Base-by-base conservation (phyloP, 768 basidiomycete genomes). In the Termitomyces sp. region DNA sequence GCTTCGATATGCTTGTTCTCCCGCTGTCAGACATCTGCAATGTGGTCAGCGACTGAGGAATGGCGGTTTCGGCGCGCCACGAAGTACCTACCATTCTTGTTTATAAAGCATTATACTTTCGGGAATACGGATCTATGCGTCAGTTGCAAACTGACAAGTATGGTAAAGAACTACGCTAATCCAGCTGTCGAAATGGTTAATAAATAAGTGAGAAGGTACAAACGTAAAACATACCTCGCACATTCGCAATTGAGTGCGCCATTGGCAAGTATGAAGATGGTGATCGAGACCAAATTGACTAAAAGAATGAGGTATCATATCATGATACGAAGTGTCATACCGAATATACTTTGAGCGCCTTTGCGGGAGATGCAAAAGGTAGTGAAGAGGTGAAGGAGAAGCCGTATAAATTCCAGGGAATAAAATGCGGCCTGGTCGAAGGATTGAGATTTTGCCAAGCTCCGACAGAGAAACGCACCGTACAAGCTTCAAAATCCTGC, bases 101-200 rank as follows among this genome's bases (percentile, higher is more conserved):
- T 12, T 28, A 15, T 24, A 9, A 33, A 22, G 2, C 12, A 7
- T 40, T 40, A 20, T 24, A 51, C 50, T 50, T 40, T 32, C 13
- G 50, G 32, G 15, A 38, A 53, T 45, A 45, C 12, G 16, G 45
- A 42, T 48, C 16, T 35, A 24, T 16, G 18, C 42, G 13, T 28
- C 28, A 4, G n/a, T n/a, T n/a, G n/a, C n/a, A n/a, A n/a, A n/a
- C n/a, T n/a, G n/a, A n/a, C n/a, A 48, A 48, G 24, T 28, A 49
- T 49, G 9, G 48, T 49, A 49, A 28, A 54, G 54, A n/a, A 55
- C 53, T 55, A 55, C 28, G 12, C 54, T 55, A 55, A 11, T n/a
- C 24, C 24, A 55, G 39, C 18, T 7, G n/a, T 12, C 18, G 15
- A 28, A 22, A 11, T 40, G 1, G 32, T 55, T n/a, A 55, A 32